A percentile compares a stretch with the other conserved stretches of the same genome.
Conservation (phyloP, 768 basidiomycete genomes). For the Lanmaoa rubissima region DNA sequence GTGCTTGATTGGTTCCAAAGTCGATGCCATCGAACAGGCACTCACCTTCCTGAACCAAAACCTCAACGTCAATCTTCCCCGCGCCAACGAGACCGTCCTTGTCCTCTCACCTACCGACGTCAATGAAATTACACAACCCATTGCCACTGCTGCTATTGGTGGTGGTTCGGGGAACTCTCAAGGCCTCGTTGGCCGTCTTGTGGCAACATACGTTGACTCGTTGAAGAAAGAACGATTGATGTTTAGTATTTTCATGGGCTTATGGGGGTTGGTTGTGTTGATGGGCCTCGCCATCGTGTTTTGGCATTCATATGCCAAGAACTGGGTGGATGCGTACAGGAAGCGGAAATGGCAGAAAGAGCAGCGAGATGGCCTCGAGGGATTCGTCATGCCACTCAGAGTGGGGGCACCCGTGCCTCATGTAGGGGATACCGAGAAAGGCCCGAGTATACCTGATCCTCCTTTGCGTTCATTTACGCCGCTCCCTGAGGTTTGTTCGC, state of each 20-base stretch:
- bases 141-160: conserved; percentile 80
- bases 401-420: conserved; percentile 16
- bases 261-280: conserved; percentile 83
- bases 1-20: conserved; percentile 91
- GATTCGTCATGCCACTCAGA: conserved; percentile 32
- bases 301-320: conserved; percentile 66
- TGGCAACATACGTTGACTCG: conserved; percentile 67
- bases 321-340: conserved; percentile 45
- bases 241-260: conserved; percentile 76
- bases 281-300: conserved; percentile 71
- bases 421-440: conserved; percentile 27
- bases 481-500: conserved; percentile 38
- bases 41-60: conserved; percentile 91
- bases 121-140: conserved; percentile 74
- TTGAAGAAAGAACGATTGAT: conserved; percentile 81
- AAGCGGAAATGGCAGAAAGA: conserved; percentile 51
- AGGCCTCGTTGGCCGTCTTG: conserved; percentile 69
- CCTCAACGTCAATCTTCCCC: conserved; percentile 76
- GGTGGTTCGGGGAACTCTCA: conserved; percentile 47
- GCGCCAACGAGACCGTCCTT: conserved; percentile 71
- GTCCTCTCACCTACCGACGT: conserved; percentile 71
- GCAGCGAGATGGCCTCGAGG: conserved; percentile 49
- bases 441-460: conserved; percentile 15
- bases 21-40: conserved; percentile 80
- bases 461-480: conserved; percentile 51